phyloP scores from a whole-genome alignment of 2,329 filamentous ascomycete species.

The Canariomyces notabilis region DNA sequence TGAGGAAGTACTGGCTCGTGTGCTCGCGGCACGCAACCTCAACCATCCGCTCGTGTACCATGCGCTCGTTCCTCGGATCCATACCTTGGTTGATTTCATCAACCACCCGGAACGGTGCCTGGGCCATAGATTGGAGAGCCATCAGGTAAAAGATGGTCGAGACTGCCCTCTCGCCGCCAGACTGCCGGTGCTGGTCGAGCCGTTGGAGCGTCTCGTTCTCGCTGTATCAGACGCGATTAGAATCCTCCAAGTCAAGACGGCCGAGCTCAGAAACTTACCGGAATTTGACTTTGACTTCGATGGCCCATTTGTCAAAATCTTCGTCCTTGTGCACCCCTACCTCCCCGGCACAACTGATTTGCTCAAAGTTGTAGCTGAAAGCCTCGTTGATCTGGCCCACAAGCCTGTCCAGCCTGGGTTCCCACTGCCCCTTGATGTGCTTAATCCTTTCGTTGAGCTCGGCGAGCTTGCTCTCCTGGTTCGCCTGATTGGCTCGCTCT shows the following conservation, averaged over 20 bases:
- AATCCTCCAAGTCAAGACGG: slow-evolving; percentile 15
- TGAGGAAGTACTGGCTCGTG: slow-evolving; percentile 86
- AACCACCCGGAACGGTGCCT: slow-evolving; percentile 93
- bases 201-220: slow-evolving; percentile 78
- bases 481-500: slow-evolving; percentile 52
- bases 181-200: slow-evolving; percentile 88
- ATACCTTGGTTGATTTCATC: slow-evolving; percentile 99
- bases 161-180: slow-evolving; percentile 90
- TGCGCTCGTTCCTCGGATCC: slow-evolving; percentile 96
- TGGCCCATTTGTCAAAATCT: slow-evolving; percentile 90
- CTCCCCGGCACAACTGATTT: slow-evolving; percentile 91
- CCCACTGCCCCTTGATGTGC: slow-evolving; percentile 68
- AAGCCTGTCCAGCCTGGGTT: slow-evolving; percentile 74
- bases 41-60: slow-evolving; percentile 97
- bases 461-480: slow-evolving; percentile 50
- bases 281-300: slow-evolving; percentile 94
- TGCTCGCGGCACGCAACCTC: slow-evolving; percentile 88
- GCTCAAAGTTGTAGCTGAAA: slow-evolving; percentile 87
- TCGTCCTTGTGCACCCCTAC: slow-evolving; percentile 83
- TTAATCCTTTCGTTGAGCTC: slow-evolving; percentile 54
- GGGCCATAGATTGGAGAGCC: slow-evolving; percentile 89
- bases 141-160: slow-evolving; percentile 99
- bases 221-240: slow-evolving; percentile 34
- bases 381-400: slow-evolving; percentile 79
- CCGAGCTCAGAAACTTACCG: slow-evolving; percentile 49